phyloP scores from a whole-genome alignment of 306 rosid genomes.

The Cucurbita pepo region DNA sequence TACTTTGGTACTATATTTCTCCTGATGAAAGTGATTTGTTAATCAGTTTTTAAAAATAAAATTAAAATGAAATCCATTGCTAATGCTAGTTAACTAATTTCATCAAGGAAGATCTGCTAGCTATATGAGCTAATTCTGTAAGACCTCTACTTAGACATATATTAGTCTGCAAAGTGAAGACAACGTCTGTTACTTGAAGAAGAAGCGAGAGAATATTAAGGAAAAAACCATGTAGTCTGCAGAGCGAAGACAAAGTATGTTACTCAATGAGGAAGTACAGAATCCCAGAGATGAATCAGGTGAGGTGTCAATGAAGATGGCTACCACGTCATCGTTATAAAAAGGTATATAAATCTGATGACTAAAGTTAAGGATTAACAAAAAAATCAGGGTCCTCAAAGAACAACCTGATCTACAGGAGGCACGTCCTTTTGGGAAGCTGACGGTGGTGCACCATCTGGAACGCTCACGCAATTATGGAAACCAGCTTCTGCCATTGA shows the following conservation, averaged over 20 bases:
- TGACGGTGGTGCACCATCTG: constrained; percentile 85
- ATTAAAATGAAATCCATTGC: background rate
- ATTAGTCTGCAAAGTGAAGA: background rate
- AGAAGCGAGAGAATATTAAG: background rate
- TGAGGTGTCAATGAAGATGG: background rate
- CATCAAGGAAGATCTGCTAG: background rate
- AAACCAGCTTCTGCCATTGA: constrained; percentile 98
- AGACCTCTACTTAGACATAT: background rate
- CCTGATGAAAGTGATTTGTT: background rate
- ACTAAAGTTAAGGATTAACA: background rate
- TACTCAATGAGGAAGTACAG: background rate
- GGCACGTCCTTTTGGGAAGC: constrained; percentile 63
- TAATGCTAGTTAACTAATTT: background rate
- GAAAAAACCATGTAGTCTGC: background rate
- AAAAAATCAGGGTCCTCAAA: background rate
- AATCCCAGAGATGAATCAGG: background rate
- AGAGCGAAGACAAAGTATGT: background rate
- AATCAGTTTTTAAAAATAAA: background rate
- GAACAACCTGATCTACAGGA: constrained; percentile 41
- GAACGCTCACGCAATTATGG: constrained; percentile 83
- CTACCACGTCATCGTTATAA: background rate
- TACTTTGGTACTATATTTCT: background rate
- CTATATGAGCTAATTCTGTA: background rate
- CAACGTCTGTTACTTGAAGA: background rate
- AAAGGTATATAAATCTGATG: background rate